Evolutionary conservation across 2,329 filamentous ascomycete genomes (phyloP), one percentile per base, ranked within the genome.

Genomic region (Microthyrium microscopicum): DNA sequence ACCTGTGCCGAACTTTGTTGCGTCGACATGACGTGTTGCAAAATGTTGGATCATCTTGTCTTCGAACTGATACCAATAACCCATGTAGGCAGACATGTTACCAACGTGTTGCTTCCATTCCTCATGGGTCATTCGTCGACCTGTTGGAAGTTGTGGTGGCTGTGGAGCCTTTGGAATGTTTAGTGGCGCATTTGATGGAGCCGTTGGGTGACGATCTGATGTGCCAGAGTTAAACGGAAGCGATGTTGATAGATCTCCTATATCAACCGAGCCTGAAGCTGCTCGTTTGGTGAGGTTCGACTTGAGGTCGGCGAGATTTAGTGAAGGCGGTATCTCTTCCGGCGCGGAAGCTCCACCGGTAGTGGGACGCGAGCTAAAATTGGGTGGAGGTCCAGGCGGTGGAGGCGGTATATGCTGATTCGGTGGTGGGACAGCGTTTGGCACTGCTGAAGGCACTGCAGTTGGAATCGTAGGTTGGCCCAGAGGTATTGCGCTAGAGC

Each of bases 151-250:
- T n/a, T n/a, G n/a, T 21, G 20, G 20, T 21, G 29, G 29, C 9
- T 40, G 44, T 3, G 71, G 69, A 4, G 62, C 52, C 34, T 58
- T 57, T 0, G 70, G 70, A 5, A 66, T 58, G 5, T 36, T 17
- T 29, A 16, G 34, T n/a, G 34, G 34, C 27, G 20, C 19, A 13
- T 20, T 22, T n/a, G n/a, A n/a, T n/a, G n/a, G n/a, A 5, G 18
- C 20, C 20, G 15, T 20, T 13, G 20, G 7, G 6, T 25, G 25
- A 28, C 25, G 33, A 15, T 6, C 5, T 4, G 34, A 30, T 7
- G 34, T 7, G 26, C 63, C 57, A 2, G 71, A 75, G 37, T 65
- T 50, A 45, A 75, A 76, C 3, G 72, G 72, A 2, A 77, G 55
- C 1, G 57, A 64, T 6, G 58, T 55, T 26, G 54, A 56, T 25